Evolutionary conservation across 352 stramenopile species (phyloP).

Genomic region (Phytophthora pistaciae): DNA sequence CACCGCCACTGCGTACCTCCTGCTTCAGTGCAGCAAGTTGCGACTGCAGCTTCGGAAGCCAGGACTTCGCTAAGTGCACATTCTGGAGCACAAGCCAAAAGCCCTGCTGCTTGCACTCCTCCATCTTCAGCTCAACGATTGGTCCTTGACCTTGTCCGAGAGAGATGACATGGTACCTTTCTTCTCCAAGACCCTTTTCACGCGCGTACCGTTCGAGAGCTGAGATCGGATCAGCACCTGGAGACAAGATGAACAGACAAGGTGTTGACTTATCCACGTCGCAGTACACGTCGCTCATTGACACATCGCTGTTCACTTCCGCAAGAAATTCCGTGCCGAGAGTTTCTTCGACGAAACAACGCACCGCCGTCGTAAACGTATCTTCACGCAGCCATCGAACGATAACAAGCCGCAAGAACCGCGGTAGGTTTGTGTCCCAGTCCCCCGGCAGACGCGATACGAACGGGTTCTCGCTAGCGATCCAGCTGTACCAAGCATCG

Average conservation of each 20-base stretch:
- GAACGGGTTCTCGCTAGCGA: conserved; percentile 49
- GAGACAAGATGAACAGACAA: conserved; percentile 81
- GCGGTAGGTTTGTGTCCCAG: conserved; percentile 38
- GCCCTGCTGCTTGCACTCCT: conserved; percentile 53
- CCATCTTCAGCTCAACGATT: conserved; percentile 66
- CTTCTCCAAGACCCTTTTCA: conserved; percentile 45
- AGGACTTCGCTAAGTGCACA: conserved; percentile 79
- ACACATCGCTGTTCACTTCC: conserved; percentile 9
- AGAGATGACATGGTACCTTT: conserved; percentile 67
- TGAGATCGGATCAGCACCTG: conserved; percentile 69
- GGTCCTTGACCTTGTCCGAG: conserved; percentile 83
- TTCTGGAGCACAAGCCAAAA: conserved; percentile 84
- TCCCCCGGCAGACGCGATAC: conserved; percentile 40
- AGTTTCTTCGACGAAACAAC: conserved; percentile 48
- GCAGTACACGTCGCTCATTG: conserved; percentile 58
- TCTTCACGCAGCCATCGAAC: conserved; percentile 73
- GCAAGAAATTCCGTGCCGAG: conserved; percentile 43
- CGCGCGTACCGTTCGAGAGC: conserved; percentile 59
- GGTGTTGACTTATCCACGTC: conserved; percentile 74
- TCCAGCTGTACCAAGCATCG: conserved; percentile 51
- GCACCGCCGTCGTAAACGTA: conserved; percentile 42
- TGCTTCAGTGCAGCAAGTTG: conserved; percentile 47
- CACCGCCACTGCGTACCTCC: conserved; percentile 34
- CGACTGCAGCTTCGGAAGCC: conserved; percentile 72
- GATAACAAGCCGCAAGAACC: conserved; percentile 65